Conservation (phyloP, 805 yeast species). For the Saccharomycopsis lassenensis region DNA sequence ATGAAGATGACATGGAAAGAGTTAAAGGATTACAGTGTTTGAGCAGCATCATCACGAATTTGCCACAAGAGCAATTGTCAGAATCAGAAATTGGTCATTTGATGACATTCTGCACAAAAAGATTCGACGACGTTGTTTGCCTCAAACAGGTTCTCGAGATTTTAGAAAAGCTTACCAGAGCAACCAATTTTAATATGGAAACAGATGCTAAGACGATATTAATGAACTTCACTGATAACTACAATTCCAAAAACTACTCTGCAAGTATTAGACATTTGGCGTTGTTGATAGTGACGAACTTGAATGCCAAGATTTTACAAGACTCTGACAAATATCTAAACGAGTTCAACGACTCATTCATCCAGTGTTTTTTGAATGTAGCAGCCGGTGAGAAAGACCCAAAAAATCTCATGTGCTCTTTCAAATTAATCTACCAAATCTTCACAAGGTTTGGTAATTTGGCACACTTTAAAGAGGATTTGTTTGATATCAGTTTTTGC, state of each 20-base stretch:
- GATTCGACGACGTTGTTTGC: slow-evolving; percentile 48
- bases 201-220: slow-evolving; percentile 30
- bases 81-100: slow-evolving; percentile 40
- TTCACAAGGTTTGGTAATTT: slow-evolving; percentile 31
- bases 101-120: slow-evolving; percentile 52
- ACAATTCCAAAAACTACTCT: slow-evolving; percentile 45
- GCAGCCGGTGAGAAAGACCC: slow-evolving; percentile 95
- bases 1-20: slow-evolving; percentile 33
- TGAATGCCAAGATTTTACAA: slow-evolving; percentile 24
- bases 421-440: slow-evolving; percentile 41
- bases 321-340: not conserved
- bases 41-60: slow-evolving; percentile 25
- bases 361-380: slow-evolving; percentile 50
- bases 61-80: slow-evolving; percentile 23
- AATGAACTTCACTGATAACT: slow-evolving; percentile 27
- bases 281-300: slow-evolving; percentile 30
- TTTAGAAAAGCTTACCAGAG: slow-evolving; percentile 37
- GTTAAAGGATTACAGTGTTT: slow-evolving; percentile 32
- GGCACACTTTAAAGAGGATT: slow-evolving; percentile 40
- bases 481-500: slow-evolving; percentile 86
- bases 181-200: slow-evolving; percentile 34
- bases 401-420: slow-evolving; percentile 64
- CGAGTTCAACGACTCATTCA: slow-evolving; percentile 31
- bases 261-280: slow-evolving; percentile 54
- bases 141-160: slow-evolving; percentile 44